These are phyloP conservation scores for Chrysanthemum seticuspe DNA, from an alignment of 129 eudicot species.

Conservation along the genomic window DNA sequence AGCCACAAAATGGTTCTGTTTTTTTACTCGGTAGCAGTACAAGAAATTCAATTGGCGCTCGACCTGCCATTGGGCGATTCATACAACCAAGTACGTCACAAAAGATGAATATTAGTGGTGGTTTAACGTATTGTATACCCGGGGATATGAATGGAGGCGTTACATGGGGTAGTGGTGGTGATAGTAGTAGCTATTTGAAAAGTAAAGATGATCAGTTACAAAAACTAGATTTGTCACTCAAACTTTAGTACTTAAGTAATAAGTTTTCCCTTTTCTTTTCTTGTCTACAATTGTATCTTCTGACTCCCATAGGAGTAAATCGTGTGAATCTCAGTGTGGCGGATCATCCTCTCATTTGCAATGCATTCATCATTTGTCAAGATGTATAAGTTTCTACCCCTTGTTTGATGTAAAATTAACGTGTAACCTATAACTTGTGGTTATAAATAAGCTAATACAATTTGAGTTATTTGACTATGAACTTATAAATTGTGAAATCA, in stretches of 20 bases:
- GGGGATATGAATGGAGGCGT: constrained; percentile 31
- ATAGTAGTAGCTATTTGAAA: constrained; percentile 27
- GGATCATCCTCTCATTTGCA: too few relatives aligned
- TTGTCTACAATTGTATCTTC: neutral
- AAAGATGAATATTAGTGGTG: constrained; percentile 26
- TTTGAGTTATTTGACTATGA: too few relatives aligned
- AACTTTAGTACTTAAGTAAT: constrained; percentile 28
- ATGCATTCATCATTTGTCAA: neutral
- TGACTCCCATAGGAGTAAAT: too few relatives aligned
- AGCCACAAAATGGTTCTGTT: constrained; percentile 24
- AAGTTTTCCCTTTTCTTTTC: constrained; percentile 9
- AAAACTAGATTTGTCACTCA: constrained; percentile 72
- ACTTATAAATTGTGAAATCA: too few relatives aligned
- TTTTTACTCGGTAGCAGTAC: constrained; percentile 28
- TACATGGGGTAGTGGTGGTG: constrained; percentile 37
- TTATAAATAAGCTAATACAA: too few relatives aligned
- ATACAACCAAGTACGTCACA: constrained; percentile 28
- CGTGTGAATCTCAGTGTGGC: too few relatives aligned
- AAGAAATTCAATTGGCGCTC: constrained; percentile 41
- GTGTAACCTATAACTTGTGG: too few relatives aligned
- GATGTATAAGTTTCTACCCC: neutral
- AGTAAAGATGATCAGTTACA: constrained; percentile 47
- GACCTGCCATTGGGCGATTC: constrained; percentile 43
- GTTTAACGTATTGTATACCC: constrained; percentile 25
- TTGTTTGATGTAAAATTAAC: too few relatives aligned